A percentile compares a stretch with the other conserved stretches of the same genome.
phyloP scores from a whole-genome alignment of 169 alveolate genomes.

The Plasmodium sp. region DNA sequence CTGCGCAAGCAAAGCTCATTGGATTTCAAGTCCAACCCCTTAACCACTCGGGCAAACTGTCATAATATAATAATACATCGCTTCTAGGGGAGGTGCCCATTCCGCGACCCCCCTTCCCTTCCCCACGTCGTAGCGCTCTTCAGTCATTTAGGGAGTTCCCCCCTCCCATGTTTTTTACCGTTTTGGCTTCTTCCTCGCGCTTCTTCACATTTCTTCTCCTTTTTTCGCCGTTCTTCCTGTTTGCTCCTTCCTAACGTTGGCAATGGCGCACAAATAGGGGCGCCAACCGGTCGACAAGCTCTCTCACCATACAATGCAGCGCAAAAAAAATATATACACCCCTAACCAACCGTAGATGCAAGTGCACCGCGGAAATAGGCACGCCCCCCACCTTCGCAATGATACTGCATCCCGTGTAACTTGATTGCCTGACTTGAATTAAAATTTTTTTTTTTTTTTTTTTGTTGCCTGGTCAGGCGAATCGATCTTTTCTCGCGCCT shows the following conservation, averaged over 20 bases:
- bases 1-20: constrained; percentile 94
- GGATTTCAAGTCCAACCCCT: constrained; percentile 78
- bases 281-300: neutral
- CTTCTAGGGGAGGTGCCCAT: neutral
- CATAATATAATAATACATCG: neutral
- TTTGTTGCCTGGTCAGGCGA: neutral
- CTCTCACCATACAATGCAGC: neutral
- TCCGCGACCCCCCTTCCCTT: neutral
- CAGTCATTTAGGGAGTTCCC: neutral
- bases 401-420: neutral
- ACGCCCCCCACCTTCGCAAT: neutral
- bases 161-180: neutral
- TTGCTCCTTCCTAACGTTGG: neutral
- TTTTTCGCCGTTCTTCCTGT: neutral
- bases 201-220: neutral
- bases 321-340: neutral
- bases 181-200: too few species aligned
- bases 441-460: too few species aligned
- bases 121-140: neutral
- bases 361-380: neutral
- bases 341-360: neutral
- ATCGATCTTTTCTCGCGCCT: neutral
- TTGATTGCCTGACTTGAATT: neutral
- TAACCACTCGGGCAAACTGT: constrained; percentile 87
- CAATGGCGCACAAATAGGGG: neutral